These are phyloP conservation scores for Claviceps pazoutovae DNA, from an alignment of 2,329 filamentous ascomycete species.

Conservation along the genomic window DNA sequence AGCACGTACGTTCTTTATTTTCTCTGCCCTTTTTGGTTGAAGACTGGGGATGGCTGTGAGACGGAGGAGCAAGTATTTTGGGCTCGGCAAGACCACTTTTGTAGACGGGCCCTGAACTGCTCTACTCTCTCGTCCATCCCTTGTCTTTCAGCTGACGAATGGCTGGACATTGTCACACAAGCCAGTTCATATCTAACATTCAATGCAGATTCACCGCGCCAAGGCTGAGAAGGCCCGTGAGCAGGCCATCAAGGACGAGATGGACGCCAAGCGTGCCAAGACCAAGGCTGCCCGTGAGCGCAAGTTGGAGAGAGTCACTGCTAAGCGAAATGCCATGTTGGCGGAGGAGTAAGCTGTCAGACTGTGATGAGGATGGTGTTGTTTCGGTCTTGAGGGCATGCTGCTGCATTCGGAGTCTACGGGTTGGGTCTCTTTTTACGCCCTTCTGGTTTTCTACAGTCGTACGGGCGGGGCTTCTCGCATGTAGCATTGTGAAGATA, in stretches of 20 bases:
- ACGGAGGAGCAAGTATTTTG: too few relatives aligned
- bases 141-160: too few relatives aligned
- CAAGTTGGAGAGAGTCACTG: conserved; percentile 79
- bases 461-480: conserved; percentile 36
- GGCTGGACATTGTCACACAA: too few relatives aligned
- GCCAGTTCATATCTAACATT: not conserved
- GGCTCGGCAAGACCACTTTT: too few relatives aligned
- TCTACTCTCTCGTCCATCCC: too few relatives aligned
- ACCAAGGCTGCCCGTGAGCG: conserved; percentile 99
- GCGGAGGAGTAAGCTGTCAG: conserved; percentile 47
- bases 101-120: too few relatives aligned
- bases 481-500: conserved; percentile 39
- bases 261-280: conserved; percentile 99
- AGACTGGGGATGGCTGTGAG: too few relatives aligned
- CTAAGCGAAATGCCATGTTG: conserved; percentile 79
- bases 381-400: conserved; percentile 37
- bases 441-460: conserved; percentile 33
- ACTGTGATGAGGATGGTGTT: conserved; percentile 19
- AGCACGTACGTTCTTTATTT: conserved; percentile 69
- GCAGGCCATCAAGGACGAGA: conserved; percentile 93
- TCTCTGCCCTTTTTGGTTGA: not conserved
- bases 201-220: conserved; percentile 90
- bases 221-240: conserved; percentile 99
- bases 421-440: conserved; percentile 39
- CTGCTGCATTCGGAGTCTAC: conserved; percentile 48